A percentile compares a stretch with the other conserved stretches of the same genome.
Conservation (phyloP, 176 grass and related monocot species). For the Thinopyrum elongatum region DNA sequence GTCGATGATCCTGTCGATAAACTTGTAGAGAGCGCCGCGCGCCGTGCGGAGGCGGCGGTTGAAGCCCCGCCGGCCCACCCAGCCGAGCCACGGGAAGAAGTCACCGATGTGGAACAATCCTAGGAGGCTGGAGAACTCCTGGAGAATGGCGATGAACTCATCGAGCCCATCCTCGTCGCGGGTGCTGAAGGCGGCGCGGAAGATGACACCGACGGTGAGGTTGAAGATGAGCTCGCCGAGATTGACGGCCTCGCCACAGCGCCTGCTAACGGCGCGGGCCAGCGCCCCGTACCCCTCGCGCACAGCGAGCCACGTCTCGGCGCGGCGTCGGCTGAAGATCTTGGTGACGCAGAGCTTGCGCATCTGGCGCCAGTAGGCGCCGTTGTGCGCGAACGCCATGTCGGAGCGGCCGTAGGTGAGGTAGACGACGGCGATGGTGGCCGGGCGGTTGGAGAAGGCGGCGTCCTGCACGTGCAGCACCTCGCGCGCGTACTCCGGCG, state of each 20-base stretch:
- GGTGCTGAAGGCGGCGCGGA: not conserved
- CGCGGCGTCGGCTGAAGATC: conserved; percentile 66
- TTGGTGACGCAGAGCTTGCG: conserved; percentile 72
- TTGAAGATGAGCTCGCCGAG: not conserved
- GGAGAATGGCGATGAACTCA: not conserved
- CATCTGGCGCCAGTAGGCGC: conserved; percentile 80
- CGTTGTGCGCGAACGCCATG: conserved; percentile 90
- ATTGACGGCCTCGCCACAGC: not conserved
- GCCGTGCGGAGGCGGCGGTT: not conserved
- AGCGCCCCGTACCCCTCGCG: conserved; percentile 42
- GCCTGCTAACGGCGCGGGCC: not conserved
- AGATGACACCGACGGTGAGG: not conserved
- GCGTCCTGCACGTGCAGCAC: not conserved
- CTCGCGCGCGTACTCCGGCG: not conserved
- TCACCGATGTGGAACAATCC: not conserved
- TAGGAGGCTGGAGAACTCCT: not conserved
- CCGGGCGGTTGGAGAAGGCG: not conserved
- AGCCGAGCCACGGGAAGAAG: not conserved
- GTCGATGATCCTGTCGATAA: not conserved
- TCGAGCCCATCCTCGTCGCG: not conserved
- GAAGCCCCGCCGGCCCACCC: not conserved
- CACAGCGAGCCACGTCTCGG: conserved; percentile 61
- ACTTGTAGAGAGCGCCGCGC: not conserved
- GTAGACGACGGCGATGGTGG: not conserved
- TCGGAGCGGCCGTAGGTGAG: not conserved